Conservation (phyloP, 73 alveolate genomes). For the Paramecium sexaurelia region DNA sequence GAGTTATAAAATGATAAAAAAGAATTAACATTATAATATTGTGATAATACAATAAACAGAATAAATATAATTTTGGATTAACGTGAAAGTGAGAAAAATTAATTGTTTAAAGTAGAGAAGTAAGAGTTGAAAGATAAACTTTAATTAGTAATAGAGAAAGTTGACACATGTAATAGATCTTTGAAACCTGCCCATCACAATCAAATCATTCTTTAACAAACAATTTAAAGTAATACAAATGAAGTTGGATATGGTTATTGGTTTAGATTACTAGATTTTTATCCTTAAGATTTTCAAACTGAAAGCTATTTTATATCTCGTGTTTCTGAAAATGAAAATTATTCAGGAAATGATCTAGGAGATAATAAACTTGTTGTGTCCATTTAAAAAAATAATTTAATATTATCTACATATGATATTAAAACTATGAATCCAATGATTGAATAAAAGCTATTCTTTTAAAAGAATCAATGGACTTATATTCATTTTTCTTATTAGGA, state of each 20-base stretch:
- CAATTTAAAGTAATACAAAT: background rate
- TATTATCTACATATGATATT: slow-evolving; percentile 30
- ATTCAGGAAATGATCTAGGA: slow-evolving; percentile 24
- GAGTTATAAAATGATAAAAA: slow-evolving; percentile 17
- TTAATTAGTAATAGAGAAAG: background rate
- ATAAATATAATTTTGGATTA: background rate
- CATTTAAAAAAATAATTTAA: background rate
- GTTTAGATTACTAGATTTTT: background rate
- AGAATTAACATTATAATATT: slow-evolving; percentile 3
- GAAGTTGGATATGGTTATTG: slow-evolving; percentile 49
- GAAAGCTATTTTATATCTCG: slow-evolving; percentile 6
- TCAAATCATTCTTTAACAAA: background rate
- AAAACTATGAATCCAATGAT: background rate
- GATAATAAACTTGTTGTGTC: background rate
- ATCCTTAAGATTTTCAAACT: background rate
- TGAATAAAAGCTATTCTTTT: background rate
- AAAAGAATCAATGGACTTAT: background rate
- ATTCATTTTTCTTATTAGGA: background rate
- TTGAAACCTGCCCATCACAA: background rate
- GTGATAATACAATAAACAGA: background rate
- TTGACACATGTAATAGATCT: background rate
- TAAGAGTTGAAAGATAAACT: background rate
- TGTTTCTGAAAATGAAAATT: slow-evolving; percentile 35
- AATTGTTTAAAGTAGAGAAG: background rate
- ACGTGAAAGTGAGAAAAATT: slow-evolving; percentile 31